Base-by-base conservation (phyloP, 2,329 filamentous ascomycete genomes). In the Pestalotiopsis sp. region DNA sequence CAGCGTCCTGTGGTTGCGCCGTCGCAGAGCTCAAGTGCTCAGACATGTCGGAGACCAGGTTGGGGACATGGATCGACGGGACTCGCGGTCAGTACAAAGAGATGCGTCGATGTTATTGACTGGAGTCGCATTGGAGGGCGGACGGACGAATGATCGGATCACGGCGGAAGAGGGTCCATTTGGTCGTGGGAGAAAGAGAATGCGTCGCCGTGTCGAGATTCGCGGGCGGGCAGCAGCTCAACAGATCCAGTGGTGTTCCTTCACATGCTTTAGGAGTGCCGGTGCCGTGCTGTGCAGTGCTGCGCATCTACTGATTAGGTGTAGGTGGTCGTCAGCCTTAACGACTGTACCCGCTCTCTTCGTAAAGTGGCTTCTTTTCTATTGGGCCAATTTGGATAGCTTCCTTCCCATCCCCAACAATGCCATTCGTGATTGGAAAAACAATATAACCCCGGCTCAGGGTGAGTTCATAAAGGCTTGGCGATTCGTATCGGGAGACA, bases 31-130 rank as follows among this genome's bases (percentile, higher is more conserved):
- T 67, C 38, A 49, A 41, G 59, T 63, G 59, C 66, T 67, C 66
- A 67, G 66, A 39, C 66, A 67, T 67, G 41, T 67, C 66, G 66
- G 25, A 38, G n/a, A 31, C 66, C 64, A 17, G 64, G 64, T 41
- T 41, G 25, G 14, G 31, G n/a, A 66, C 64, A 56, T 60, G 64
- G 64, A 23, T 39, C 23, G 45, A 27, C 36, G n/a, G 41, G 38
- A 23, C 39, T 52, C 36, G 61, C 14, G 17, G 56, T 36, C 23
- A 27, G 64, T 59, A 60, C 64, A 66, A 36, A 36, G 31, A 36
- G 59, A 56, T 31, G 64, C 58, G 23, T 12, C 52, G 20, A 20
- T 5, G 56, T n/a, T 38, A 23, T 3, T n/a, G 25, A 31, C 4
- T 17, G 27, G 17, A 60, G 56, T 66, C 52, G 64, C 64, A 66